phyloP scores from a whole-genome alignment of 1,284 basidiomycete species.

The Melampsora larici-populina region DNA sequence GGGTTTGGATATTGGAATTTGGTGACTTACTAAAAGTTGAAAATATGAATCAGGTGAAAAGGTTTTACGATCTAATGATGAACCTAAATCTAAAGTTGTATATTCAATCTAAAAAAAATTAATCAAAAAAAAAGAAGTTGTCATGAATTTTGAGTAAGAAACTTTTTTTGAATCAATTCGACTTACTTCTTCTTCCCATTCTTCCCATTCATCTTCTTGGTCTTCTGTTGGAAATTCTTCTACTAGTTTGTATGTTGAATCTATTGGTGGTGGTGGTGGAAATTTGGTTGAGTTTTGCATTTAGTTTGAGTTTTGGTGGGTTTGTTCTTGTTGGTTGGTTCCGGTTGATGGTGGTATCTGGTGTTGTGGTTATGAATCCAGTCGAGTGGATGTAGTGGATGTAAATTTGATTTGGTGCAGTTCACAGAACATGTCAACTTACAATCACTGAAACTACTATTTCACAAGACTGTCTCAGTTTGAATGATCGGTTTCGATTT shows the following conservation, averaged over 20 bases:
- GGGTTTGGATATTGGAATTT: not conserved
- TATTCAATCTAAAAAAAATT: constrained; percentile 21
- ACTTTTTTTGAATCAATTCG: not conserved
- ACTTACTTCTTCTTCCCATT: constrained; percentile 41
- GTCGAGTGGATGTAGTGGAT: not conserved
- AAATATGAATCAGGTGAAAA: constrained; percentile 25
- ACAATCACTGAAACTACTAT: no score
- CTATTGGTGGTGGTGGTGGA: constrained; percentile 7
- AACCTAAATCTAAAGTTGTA: constrained; percentile 33
- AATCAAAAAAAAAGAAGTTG: not conserved
- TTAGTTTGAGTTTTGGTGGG: no score
- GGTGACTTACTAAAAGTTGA: constrained; percentile 29
- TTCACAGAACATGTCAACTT: not conserved
- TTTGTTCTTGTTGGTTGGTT: no score
- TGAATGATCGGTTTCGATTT: not conserved
- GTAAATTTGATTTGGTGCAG: not conserved
- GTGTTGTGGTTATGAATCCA: not conserved
- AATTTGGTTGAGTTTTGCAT: not conserved
- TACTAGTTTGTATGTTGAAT: constrained; percentile 24
- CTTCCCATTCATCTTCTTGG: not conserved
- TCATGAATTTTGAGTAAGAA: not conserved
- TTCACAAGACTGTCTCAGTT: not conserved
- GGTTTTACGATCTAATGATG: constrained; percentile 14
- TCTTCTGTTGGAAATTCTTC: constrained; percentile 9
- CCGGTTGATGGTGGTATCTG: no score